Evolutionary conservation across 345 rosid genomes (phyloP).

Genomic region (Ceriops tagal): DNA sequence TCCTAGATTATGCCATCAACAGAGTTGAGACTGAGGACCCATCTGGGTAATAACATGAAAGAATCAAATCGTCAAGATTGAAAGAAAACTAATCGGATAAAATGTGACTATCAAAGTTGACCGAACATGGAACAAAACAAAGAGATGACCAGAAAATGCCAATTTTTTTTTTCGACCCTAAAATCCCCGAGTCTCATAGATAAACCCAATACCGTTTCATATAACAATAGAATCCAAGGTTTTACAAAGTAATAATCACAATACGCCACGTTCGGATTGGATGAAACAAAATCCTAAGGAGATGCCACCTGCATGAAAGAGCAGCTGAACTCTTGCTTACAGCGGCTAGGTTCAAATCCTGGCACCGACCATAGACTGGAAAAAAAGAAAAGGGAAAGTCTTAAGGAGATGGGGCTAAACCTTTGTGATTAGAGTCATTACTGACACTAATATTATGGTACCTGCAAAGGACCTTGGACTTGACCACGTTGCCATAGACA

Average conservation of each 20-base stretch:
- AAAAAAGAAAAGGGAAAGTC: not conserved
- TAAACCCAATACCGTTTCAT: not conserved
- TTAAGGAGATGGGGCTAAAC: conserved; percentile 30
- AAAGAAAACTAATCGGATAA: not conserved
- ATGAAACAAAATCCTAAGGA: conserved; percentile 17
- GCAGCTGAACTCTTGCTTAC: too few species aligned
- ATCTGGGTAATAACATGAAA: not conserved
- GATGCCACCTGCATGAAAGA: not conserved
- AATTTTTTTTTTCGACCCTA: conserved; percentile 27
- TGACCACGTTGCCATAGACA: conserved; percentile 69
- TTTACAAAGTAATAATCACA: conserved; percentile 11
- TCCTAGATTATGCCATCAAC: conserved; percentile 21
- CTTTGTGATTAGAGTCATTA: conserved; percentile 10
- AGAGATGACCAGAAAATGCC: conserved; percentile 26
- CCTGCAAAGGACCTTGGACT: conserved; percentile 89
- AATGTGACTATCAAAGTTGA: conserved; percentile 9
- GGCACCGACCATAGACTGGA: too few species aligned
- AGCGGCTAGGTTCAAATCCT: too few species aligned
- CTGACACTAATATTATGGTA: conserved; percentile 30
- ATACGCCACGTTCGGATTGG: not conserved
- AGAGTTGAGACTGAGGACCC: not conserved
- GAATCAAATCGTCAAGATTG: conserved; percentile 12
- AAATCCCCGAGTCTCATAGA: conserved; percentile 8
- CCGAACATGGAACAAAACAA: conserved; percentile 20
- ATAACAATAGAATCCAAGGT: not conserved